Base-by-base conservation (phyloP, 176 grass and related monocot species). In the Aegilops speltoides region DNA sequence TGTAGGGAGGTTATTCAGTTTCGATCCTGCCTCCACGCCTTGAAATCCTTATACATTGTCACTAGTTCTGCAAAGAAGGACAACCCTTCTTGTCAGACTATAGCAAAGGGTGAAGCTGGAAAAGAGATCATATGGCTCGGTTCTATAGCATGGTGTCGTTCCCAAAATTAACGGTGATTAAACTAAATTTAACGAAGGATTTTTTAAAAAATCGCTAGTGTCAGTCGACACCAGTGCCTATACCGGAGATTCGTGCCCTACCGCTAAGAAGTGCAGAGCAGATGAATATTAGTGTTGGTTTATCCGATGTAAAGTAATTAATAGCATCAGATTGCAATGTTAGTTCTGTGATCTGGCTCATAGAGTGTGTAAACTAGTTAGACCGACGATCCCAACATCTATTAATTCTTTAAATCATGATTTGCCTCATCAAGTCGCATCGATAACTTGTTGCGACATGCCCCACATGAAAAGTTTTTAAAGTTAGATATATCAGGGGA, bases 11-110 rank as follows among this genome's bases (percentile, higher is more conserved):
- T 38, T 38, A 38, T 2, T 38, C 9, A 40, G 9, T 10, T 40
- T 40, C 10, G 38, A 10, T 40, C 34, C 41, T 45, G 11, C 3
- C 3, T 45, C 3, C 11, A 45, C 3, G 41, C 11, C 41, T 0
- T 45, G 41, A 45, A 45, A 45, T 45, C 11, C 11, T 45, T 85
- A 86, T 76, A 88, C 74, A 29, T 88, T 75, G 34, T 87, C 83
- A 78, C 87, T 90, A 50, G 92, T 68, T 90, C 83, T 90, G 63
- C 48, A 79, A 24, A 41, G 29, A 72, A 50, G 10, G 85, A 50
- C 3, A 82, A 59, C 25, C 40, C 2, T 38, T 75, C 25, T n/a
- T 16, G 11, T 32, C 24, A 41, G 1, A 74, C 9, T 60, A 17
- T 40, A 2, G 19, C 41, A 3, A 63, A 79, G 40, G 40, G 10